Evolutionary conservation across 2,329 filamentous ascomycete genomes (phyloP).

Genomic region (Aureobasidium melanogenum): DNA sequence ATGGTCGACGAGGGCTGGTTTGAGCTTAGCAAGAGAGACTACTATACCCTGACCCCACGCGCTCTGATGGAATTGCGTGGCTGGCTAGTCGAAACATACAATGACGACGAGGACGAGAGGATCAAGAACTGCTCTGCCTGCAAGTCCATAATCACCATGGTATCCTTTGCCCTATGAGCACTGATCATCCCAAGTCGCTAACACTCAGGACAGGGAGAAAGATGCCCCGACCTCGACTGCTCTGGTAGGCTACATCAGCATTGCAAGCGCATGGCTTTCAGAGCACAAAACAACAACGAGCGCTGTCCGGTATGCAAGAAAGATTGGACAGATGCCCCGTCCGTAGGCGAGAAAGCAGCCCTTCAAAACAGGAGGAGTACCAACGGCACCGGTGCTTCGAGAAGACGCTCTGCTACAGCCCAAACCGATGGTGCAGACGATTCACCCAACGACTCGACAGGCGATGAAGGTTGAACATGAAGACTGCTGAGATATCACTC

Average conservation of each 20-base stretch:
- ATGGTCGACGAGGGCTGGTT: conserved; percentile 80
- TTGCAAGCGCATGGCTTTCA: conserved; percentile 66
- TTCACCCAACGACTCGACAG: conserved; percentile 2
- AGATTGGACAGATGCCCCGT: conserved; percentile 42
- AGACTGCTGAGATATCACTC: background rate
- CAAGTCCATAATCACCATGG: conserved; percentile 75
- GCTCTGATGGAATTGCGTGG: conserved; percentile 74
- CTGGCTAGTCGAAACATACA: conserved; percentile 86
- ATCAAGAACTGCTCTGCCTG: conserved; percentile 87
- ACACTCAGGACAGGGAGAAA: conserved; percentile 48
- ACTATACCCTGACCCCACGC: conserved; percentile 67
- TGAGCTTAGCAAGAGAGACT: conserved; percentile 60
- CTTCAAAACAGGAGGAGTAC: conserved; percentile 13
- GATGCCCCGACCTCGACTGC: conserved; percentile 63
- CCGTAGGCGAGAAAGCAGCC: conserved; percentile 45
- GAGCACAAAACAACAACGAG: conserved; percentile 48
- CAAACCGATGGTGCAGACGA: conserved; percentile 17
- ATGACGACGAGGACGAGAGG: conserved; percentile 57
- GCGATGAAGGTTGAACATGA: conserved; percentile 12
- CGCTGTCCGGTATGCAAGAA: conserved; percentile 54
- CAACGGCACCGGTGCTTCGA: conserved; percentile 11
- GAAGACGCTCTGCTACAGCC: conserved; percentile 14
- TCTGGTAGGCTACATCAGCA: conserved; percentile 64
- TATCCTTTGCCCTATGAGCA: conserved; percentile 22
- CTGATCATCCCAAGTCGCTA: background rate